Base-by-base conservation (phyloP, 352 stramenopile genomes). In the Phytophthora ohioensis region DNA sequence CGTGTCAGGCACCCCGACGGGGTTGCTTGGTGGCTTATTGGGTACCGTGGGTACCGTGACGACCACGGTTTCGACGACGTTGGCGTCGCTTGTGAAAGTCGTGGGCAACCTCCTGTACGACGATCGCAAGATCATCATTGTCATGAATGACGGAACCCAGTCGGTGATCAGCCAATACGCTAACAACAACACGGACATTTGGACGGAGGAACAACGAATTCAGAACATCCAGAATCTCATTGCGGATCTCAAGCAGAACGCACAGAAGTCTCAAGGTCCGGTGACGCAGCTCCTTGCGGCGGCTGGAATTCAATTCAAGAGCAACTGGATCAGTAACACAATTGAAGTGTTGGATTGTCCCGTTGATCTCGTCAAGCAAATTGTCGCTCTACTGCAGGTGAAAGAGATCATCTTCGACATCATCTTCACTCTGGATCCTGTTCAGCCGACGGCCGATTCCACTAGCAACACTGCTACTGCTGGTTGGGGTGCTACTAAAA, bases 271-370 rank as follows among this genome's bases (percentile, higher is more conserved):
- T 8, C 69, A 78, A 68, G 45, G 27, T 13, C 51, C 64, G 0
- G 39, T 80, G 34, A 34, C 57, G 8, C 15, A 67, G 9, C n/a
- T 80, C 4, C 57, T 80, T 17, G 6, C 1, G 15, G 1, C 8
- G 15, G 10, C 36, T 2, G 64, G 52, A 0, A n/a, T 72, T 11
- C 9, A 54, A 10, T 78, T 60, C 42, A 43, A 59, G 17, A 65
- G 36, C 30, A 43, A 67, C 38, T 85, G 78, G 78, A 81, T 85
- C 66, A 75, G n/a, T 49, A 83, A 82, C 73, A 74, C 74, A 13
- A 64, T 85, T 13, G 47, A 68, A 36, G 65, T 85, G 10, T 31
- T 76, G 36, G 62, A 83, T 27, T 57, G 42, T 15, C 61, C 79
- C 31, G n/a, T 68, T 5, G 31, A 48, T 9, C 13, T 82, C 27